Base-by-base conservation (phyloP, 2,329 filamentous ascomycete genomes). In the Aspergillus intermedius region DNA sequence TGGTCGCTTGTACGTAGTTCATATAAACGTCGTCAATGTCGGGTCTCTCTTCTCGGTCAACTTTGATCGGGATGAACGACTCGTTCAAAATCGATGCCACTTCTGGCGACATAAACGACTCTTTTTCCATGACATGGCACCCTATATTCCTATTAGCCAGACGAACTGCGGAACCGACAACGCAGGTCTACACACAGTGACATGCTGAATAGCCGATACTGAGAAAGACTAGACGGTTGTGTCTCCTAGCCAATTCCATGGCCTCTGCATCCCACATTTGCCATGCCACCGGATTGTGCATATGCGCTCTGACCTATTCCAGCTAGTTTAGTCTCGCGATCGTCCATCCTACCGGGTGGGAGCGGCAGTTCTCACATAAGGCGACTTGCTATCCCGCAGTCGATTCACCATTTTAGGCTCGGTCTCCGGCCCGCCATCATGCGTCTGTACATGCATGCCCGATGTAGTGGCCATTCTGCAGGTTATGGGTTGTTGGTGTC, bases 11-110 rank as follows among this genome's bases (percentile, higher is more conserved):
- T 37, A 95, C 86, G 68, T 95, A 98, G 73, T 95, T 95, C 89
- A 96, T 96, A 68, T 97, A 97, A 55, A 97, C 91, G 53, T 87
- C 84, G 64, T 98, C 93, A 55, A 97, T 83, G 64, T 97, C 91
- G 7, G 91, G 91, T 22, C 91, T 83, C 70, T 95, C 89, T 70
- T 98, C 93, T 51, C 91, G 83, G 69, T 98, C 93, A 61, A 97
- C 81, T 60, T 96, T 87, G 66, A 97, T 83, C 3, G 93, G 91
- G 41, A 98, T 82, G 67, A 97, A 98, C 49, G 82, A 81, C 52
- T 84, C 77, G 73, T 97, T 98, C 32, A 98, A 77, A 49, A 95
- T 77, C 21, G 81, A 73, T 13, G 93, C 90, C 52, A 95, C 84
- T 54, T 89, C 83, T 2, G 81, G 75, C 57, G 95, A 88, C 65